These are phyloP conservation scores for Alternaria atra DNA, from an alignment of 2,329 filamentous ascomycete species.

Conservation along the genomic window DNA sequence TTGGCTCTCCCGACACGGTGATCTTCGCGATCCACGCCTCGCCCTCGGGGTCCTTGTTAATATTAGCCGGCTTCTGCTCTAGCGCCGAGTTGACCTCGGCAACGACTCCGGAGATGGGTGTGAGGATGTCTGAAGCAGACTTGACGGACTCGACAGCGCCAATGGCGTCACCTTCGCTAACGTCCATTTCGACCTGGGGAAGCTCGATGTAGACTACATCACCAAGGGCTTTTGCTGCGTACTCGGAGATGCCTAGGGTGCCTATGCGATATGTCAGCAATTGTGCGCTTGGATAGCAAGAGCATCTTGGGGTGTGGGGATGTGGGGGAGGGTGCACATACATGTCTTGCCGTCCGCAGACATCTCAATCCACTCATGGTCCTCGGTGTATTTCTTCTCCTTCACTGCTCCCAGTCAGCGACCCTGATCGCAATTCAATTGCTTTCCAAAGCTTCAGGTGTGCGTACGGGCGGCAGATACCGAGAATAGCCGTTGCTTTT, in stretches of 20 bases:
- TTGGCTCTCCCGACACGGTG: conserved; percentile 73
- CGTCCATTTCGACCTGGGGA: conserved; percentile 73
- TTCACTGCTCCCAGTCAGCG: conserved; percentile 58
- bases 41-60: conserved; percentile 90
- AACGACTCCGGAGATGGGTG: conserved; percentile 81
- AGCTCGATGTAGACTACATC: conserved; percentile 98
- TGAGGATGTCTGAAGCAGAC: conserved; percentile 96
- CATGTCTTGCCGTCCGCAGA: conserved; percentile 83
- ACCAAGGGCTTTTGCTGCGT: conserved; percentile 90
- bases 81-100: conserved; percentile 76
- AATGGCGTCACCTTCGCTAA: conserved; percentile 81
- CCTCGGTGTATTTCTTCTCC: conserved; percentile 89
- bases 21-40: conserved; percentile 96
- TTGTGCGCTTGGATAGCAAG: background rate
- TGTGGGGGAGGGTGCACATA: conserved; percentile 42
- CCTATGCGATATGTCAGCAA: conserved; percentile 50
- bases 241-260: conserved; percentile 84
- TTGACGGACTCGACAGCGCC: conserved; percentile 98
- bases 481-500: conserved; percentile 50
- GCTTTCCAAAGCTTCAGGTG: conserved; percentile 4
- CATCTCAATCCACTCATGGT: conserved; percentile 98
- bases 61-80: conserved; percentile 83
- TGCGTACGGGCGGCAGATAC: conserved; percentile 47
- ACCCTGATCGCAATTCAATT: background rate
- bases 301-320: conserved; percentile 11